Evolutionary conservation across 2,329 filamentous ascomycete genomes (phyloP), one percentile per base, ranked within the genome.

Genomic region (Paradendryphiella salina): DNA sequence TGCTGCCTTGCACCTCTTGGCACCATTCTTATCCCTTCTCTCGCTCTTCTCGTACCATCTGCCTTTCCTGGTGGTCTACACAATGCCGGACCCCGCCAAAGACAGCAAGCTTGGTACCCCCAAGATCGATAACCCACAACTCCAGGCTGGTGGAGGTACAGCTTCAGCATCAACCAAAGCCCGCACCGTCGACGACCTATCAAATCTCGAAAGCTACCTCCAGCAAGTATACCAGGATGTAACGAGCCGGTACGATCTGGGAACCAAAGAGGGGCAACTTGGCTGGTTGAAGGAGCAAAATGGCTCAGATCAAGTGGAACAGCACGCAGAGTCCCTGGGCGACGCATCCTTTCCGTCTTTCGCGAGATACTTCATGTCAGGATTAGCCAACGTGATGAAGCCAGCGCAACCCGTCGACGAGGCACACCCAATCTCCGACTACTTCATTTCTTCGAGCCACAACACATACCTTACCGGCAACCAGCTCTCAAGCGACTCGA

Each of bases 371-470:
- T 78, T 82, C 73, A 72, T 72, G 40, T 77, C 73, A 23, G 67
- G 73, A 15, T 67, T 72, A 11, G 76, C 76, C 6, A 76, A 75
- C 59, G 79, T 76, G 29, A 61, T 57, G 77, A 78, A n/a, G 69
- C 74, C 17, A 70, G 74, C 6, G 50, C 72, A 17, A 61, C 75
- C 23, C 65, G 75, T 56, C 78, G 86, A 91, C 66, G 70, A 85
- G 26, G 81, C 81, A 0, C 83, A 82, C 44, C 88, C 90, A 3
- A 80, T 96, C 50, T 89, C 87, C 38, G 90, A 95, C 69, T 96
- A 96, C 76, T 96, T 90, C 72, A 92, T 96, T 70, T 96, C 87
- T 56, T 95, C 90, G 60, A 96, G 90, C 67, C 92, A 96, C 77
- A 96, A 96, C 70, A 96, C 92, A 0, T 96, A 96, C 71, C 78